Evolutionary conservation across 805 yeast genomes (phyloP).

Genomic region (Pichia manshurica): DNA sequence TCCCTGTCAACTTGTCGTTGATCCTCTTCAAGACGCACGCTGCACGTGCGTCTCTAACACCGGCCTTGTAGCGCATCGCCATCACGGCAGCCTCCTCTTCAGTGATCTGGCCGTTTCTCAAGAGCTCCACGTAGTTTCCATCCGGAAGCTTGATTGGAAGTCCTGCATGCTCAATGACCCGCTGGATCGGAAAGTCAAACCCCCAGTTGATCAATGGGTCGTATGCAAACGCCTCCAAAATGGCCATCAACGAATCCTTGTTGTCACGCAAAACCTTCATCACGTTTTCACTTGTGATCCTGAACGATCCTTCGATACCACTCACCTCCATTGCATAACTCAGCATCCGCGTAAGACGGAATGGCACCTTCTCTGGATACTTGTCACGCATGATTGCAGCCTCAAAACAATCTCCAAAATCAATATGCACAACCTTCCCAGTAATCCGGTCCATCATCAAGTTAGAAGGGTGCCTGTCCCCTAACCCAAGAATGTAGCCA

Average conservation of each 20-base stretch:
- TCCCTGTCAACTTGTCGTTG: constrained; percentile 88
- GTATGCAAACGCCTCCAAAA: constrained; percentile 94
- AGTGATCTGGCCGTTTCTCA: constrained; percentile 68
- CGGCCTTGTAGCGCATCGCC: constrained; percentile 64
- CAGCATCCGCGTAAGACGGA: constrained; percentile 92
- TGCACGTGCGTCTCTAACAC: constrained; percentile 83
- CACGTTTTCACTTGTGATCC: constrained; percentile 95
- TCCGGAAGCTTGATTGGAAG: constrained; percentile 50
- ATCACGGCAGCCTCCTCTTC: constrained; percentile 69
- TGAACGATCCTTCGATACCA: constrained; percentile 95
- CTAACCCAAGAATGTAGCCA: constrained; percentile 93
- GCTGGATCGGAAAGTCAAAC: constrained; percentile 81
- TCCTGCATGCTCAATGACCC: constrained; percentile 69
- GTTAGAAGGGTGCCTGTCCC: constrained; percentile 97
- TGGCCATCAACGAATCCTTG: constrained; percentile 95
- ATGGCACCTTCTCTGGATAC: constrained; percentile 97
- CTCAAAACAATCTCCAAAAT: constrained; percentile 98
- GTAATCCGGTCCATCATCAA: constrained; percentile 91
- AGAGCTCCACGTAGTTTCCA: constrained; percentile 61
- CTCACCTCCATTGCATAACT: constrained; percentile 98
- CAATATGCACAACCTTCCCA: constrained; percentile 95
- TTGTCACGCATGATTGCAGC: constrained; percentile 95
- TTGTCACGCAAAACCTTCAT: constrained; percentile 92
- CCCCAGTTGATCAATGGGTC: constrained; percentile 99
- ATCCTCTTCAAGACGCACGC: constrained; percentile 84